Evolutionary conservation across 371 early-diverging fungal genomes (phyloP).

Genomic region (Actinomucor elegans): DNA sequence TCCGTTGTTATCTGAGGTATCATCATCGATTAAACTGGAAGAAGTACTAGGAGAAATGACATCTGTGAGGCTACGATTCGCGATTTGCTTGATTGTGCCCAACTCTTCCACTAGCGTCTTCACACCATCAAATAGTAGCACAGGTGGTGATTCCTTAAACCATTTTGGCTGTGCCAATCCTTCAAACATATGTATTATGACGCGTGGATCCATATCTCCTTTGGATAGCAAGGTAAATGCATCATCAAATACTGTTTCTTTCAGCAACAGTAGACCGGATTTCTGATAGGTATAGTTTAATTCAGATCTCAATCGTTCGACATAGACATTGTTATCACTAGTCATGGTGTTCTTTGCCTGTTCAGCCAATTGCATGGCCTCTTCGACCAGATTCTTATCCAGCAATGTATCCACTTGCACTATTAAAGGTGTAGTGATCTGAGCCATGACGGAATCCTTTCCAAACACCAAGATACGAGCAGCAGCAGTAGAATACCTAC

Average conservation of each 20-base stretch:
- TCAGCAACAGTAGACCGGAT: conserved; percentile 64
- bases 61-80: conserved; percentile 23
- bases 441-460: conserved; percentile 61
- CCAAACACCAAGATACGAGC: conserved; percentile 65
- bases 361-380: conserved; percentile 59
- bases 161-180: conserved; percentile 41
- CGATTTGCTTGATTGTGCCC: conserved; percentile 54
- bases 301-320: conserved; percentile 50
- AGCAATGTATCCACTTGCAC: conserved; percentile 59
- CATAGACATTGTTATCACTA: conserved; percentile 35
- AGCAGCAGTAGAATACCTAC: conserved; percentile 48
- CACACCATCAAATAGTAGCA: conserved; percentile 52
- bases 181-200: conserved; percentile 61
- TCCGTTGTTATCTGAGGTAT: neutral
- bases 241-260: conserved; percentile 70
- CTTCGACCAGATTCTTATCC: conserved; percentile 50
- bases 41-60: too few species aligned
- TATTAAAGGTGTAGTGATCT: conserved; percentile 62
- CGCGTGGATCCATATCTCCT: conserved; percentile 67
- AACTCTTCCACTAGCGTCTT: conserved; percentile 27
- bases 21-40: neutral
- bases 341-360: conserved; percentile 48
- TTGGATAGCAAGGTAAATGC: conserved; percentile 62
- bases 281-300: conserved; percentile 65
- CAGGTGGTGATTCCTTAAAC: conserved; percentile 21